A percentile compares a stretch with the other conserved stretches of the same genome.
Conservation (phyloP, 495 filamentous ascomycete species). For the Hypoxylon perforatum region DNA sequence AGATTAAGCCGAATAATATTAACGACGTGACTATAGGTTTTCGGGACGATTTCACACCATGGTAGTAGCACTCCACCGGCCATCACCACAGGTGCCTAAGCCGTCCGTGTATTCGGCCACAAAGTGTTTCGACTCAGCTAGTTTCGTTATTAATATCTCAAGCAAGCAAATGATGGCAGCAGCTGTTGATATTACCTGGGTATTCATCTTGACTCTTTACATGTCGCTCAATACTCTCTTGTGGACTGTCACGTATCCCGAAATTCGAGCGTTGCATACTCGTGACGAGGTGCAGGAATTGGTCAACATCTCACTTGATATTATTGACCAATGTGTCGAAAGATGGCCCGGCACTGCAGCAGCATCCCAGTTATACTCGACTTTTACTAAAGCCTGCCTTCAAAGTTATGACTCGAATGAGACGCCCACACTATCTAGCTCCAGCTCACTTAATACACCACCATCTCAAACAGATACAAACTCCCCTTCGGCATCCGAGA, state of each 20-base stretch:
- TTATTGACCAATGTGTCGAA: slow-evolving; percentile 77
- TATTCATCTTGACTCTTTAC: slow-evolving; percentile 87
- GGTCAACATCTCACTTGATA: slow-evolving; percentile 76
- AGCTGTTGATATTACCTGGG: slow-evolving; percentile 88
- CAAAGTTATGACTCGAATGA: slow-evolving; percentile 79
- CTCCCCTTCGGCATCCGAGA: slow-evolving; percentile 55
- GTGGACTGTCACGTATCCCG: slow-evolving; percentile 82
- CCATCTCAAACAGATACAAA: slow-evolving; percentile 59
- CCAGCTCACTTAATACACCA: slow-evolving; percentile 70
- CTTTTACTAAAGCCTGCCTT: slow-evolving; percentile 82
- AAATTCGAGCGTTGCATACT: slow-evolving; percentile 75
- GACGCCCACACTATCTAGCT: slow-evolving; percentile 61
- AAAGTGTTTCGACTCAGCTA: slow-evolving; percentile 82
- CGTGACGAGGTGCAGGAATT: slow-evolving; percentile 77
- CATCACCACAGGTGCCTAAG: slow-evolving; percentile 88
- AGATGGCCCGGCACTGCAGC: slow-evolving; percentile 90
- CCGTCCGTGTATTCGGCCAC: slow-evolving; percentile 78
- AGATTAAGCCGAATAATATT: neutral
- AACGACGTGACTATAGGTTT: slow-evolving; percentile 68
- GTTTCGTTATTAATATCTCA: slow-evolving; percentile 81
- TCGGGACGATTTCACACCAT: slow-evolving; percentile 82
- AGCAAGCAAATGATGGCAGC: slow-evolving; percentile 77
- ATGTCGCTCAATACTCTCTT: slow-evolving; percentile 87
- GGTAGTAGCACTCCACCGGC: slow-evolving; percentile 83
- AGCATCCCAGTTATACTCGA: slow-evolving; percentile 81